Evolutionary conservation across 306 rosid species (phyloP).

Genomic region (Gastrolobium villosum): DNA sequence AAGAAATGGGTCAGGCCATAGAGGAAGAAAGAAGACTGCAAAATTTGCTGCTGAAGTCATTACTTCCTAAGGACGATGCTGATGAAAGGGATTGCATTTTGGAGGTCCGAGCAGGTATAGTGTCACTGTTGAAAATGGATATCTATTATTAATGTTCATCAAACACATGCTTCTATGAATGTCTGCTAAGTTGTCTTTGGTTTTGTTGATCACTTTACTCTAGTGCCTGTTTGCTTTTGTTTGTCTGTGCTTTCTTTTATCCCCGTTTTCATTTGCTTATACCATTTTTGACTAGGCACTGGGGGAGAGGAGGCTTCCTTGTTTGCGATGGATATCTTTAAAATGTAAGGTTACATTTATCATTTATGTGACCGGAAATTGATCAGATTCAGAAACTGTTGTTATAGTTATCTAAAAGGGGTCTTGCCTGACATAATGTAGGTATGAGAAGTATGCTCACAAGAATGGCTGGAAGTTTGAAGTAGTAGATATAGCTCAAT

Average conservation of each 20-base stretch:
- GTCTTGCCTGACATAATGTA: slow-evolving; percentile 44
- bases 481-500: slow-evolving; percentile 77
- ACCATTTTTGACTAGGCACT: slow-evolving; percentile 63
- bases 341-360: slow-evolving; percentile 67
- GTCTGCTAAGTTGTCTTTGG: slow-evolving; percentile 26
- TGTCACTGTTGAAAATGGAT: slow-evolving; percentile 42
- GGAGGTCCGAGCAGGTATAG: slow-evolving; percentile 96
- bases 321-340: slow-evolving; percentile 93
- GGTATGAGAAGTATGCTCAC: slow-evolving; percentile 90
- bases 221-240: not conserved
- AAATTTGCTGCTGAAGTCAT: slow-evolving; percentile 67
- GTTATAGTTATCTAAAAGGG: slow-evolving; percentile 40
- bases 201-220: slow-evolving; percentile 30
- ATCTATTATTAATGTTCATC: slow-evolving; percentile 15
- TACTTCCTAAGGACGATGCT: slow-evolving; percentile 96
- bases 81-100: slow-evolving; percentile 94
- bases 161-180: slow-evolving; percentile 20
- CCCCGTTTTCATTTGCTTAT: not conserved
- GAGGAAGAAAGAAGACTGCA: slow-evolving; percentile 73
- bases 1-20: slow-evolving; percentile 70
- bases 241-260: slow-evolving; percentile 17
- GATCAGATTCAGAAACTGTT: slow-evolving; percentile 36
- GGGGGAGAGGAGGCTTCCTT: slow-evolving; percentile 97
- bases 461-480: slow-evolving; percentile 88
- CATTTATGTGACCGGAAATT: not conserved